Evolutionary conservation across 169 alveolate genomes (phyloP), one percentile per base, ranked within the genome.

Genomic region (Plasmodium gallinaceum): DNA sequence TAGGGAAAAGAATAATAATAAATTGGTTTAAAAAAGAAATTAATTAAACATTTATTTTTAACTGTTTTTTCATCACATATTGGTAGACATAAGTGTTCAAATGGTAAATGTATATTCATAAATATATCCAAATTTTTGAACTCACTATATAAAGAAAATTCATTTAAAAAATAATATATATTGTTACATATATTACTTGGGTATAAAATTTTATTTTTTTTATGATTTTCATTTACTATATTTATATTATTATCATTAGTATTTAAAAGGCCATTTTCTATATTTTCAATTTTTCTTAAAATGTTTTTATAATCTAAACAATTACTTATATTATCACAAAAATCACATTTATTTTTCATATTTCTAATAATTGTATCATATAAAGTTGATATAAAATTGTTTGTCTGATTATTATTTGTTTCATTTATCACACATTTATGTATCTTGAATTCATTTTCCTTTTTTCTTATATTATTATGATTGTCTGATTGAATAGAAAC

Each of bases 41-140:
- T 68, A 46, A 22, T 83, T 52, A 12, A 16, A 39, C 12, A 26
- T 80, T 80, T 80, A 46, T 80, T 71, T 61, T 57, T 51, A 71
- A 42, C 18, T 46, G 90, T 80, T 68, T 80, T 80, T 80, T 80
- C 85, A 80, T 80, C 85, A 71, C 83, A 68, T 24, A 80, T 14
- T 58, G 90, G 90, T 26, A 80, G 51, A 43, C 18, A 80, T 52
- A 80, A 71, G 68, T 80, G 90, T 46, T 80, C 90, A 60, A 80
- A 68, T 60, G 90, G 90, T 68, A 80, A 68, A 71, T 80, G 90
- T 72, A 46, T 71, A 51, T 80, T 80, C 90, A 68, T 80, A 71
- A 80, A 80, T 68, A 80, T 62, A 60, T 80, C 90, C 52, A 80
- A 52, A 51, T 80, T 80, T 68, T 62, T 54, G 62, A 80, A 45